Evolutionary conservation across 208 protist genomes (phyloP), one percentile per base, ranked within the genome.

Genomic region (Trypanosoma scelopori): DNA sequence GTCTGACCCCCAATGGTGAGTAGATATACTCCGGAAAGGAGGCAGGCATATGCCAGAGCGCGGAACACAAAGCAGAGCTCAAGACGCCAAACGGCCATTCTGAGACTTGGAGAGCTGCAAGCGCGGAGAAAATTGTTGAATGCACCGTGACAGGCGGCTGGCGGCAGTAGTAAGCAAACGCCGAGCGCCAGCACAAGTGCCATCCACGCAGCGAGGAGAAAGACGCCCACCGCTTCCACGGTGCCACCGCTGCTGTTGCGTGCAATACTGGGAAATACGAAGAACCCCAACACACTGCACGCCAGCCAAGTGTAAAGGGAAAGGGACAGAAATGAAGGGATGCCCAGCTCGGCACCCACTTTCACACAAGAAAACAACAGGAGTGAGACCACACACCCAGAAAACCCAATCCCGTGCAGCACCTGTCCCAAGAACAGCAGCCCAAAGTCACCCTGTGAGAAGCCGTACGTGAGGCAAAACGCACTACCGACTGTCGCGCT

Each of bases 361-460:
- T 60, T 20, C 0, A 46, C 41, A 27, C 32, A 46, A 35, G n/a
- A 15, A 43, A 60, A 18, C 18, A 47, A 60, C 18, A 60, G 27
- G 11, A 60, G 6, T 5, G 20, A 5, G 18, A 60, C 11, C 6
- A 49, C 3, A 22, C 22, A 49, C 6, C 1, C 18, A 5, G 39
- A 16, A 9, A 46, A 39, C 15, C 39, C 32, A 22, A 60, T 22
- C 6, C 18, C 55, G 30, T 60, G 41, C 32, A 60, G 1, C 30
- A 60, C 25, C 13, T 49, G 55, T 47, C 11, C n/a, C 18, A 60
- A 27, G 11, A 60, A 7, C 9, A 60, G 4, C 22, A 60, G 27
- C 1, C 2, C 5, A 49, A 60, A 35, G 25, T 16, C 30, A 37
- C 32, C 55, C 1, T 20, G 3, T 13, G 6, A 0, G 22, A 35